Evolutionary conservation across 176 grass and related monocot species (phyloP), one percentile per base, ranked within the genome.

Genomic region (Puccinellia tenuiflora): DNA sequence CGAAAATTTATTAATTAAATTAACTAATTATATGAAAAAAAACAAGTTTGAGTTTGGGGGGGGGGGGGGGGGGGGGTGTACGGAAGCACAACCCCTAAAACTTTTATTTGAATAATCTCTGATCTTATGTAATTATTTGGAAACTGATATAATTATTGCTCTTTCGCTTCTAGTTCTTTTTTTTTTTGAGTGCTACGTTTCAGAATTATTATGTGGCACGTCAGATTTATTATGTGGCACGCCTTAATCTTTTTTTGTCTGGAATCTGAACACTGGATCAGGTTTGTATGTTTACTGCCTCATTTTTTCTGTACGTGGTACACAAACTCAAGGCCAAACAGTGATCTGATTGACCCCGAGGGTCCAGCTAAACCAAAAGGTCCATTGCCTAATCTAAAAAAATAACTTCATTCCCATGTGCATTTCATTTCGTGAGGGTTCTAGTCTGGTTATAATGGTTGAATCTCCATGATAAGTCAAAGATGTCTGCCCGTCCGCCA

Each of bases 391-490:
- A n/a, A n/a, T n/a, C n/a, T n/a, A n/a, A n/a, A n/a, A n/a, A n/a
- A n/a, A n/a, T n/a, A n/a, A n/a, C n/a, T n/a, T 42, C 39, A 34
- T 71, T 71, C 22, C 39, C 6, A 71, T 45, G 2, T 61, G 48
- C 4, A 46, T 30, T 63, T 61, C n/a, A 48, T 75, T 81, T 67
- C 18, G 4, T 22, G 47, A 26, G 31, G 50, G 22, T 67, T 79
- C 22, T 37, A 54, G 52, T 61, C 55, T 71, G 37, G 64, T 34
- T 6, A 77, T 4, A 31, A 31, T n/a, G 0, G 45, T 59, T 68
- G 73, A 86, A 78, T 86, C 54, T 16, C 13, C 21, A 81, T 22
- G n/a, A 25, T 7, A 77, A 68, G 88, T 86, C 73, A 83, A 81
- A 83, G 64, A 72, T 78, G 45, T 35, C 79, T 82, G 39, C 73